Evolutionary conservation across 345 rosid species (phyloP).

Genomic region (Lepidium sativum): DNA sequence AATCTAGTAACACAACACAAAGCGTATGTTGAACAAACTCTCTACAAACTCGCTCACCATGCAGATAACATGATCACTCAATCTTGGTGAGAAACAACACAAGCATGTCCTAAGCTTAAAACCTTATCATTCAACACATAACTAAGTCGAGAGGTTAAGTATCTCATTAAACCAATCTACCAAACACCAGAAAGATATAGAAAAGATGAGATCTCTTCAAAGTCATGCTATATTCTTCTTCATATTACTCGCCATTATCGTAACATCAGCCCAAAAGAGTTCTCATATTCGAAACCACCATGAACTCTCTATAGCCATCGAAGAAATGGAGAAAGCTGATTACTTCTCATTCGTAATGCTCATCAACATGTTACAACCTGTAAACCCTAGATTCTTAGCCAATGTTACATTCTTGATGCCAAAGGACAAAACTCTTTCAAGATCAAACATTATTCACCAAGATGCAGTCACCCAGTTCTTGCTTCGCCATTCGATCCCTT

Average conservation of each 20-base stretch:
- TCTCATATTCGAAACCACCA: conserved; percentile 6
- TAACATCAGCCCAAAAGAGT: conserved; percentile 7
- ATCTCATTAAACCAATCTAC: neutral
- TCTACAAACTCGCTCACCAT: conserved; percentile 16
- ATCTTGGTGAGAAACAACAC: conserved; percentile 24
- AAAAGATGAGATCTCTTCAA: conserved; percentile 7
- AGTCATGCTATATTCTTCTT: conserved; percentile 5
- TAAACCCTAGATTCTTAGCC: conserved; percentile 6
- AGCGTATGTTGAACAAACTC: conserved; percentile 15
- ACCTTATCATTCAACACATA: conserved; percentile 8
- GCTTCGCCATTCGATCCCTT: conserved; percentile 66
- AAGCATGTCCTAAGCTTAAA: conserved; percentile 20
- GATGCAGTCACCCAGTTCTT: conserved; percentile 40
- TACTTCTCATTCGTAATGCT: conserved; percentile 69
- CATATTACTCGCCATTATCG: neutral
- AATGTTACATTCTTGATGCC: conserved; percentile 82
- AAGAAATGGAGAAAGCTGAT: conserved; percentile 69
- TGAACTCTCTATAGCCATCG: conserved; percentile 40
- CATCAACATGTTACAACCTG: conserved; percentile 45
- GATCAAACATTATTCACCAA: conserved; percentile 17
- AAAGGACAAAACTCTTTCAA: conserved; percentile 44
- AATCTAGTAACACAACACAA: neutral
- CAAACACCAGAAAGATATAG: neutral
- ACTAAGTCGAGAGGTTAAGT: neutral
- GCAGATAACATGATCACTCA: conserved; percentile 19